phyloP scores from a whole-genome alignment of 805 yeast genomes.

The Millerago galiae region DNA sequence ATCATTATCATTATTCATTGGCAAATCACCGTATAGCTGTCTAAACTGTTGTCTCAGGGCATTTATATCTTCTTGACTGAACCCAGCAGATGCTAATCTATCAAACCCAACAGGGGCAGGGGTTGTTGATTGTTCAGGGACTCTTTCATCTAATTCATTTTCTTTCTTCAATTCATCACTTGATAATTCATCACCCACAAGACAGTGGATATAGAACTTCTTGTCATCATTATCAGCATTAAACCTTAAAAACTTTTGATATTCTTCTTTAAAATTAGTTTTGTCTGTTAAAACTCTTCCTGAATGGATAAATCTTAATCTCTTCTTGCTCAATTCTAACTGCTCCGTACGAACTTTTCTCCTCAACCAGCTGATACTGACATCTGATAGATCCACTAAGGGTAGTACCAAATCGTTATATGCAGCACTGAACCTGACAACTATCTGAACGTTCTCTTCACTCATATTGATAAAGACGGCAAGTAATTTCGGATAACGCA shows the following conservation, averaged over 20 bases:
- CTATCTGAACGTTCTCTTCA: constrained; percentile 1
- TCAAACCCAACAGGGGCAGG: constrained; percentile 85
- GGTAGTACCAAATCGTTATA: constrained; percentile 36
- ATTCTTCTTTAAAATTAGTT: constrained; percentile 48
- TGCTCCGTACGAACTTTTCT: constrained; percentile 32
- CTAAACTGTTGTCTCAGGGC: constrained; percentile 71
- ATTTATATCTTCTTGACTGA: constrained; percentile 68
- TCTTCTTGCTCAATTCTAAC: constrained; percentile 27
- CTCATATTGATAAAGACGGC: too few species aligned
- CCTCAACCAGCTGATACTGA: constrained; percentile 35
- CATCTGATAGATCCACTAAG: constrained; percentile 24
- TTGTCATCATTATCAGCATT: constrained; percentile 13
- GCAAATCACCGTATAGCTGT: constrained; percentile 51
- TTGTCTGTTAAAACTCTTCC: constrained; percentile 59
- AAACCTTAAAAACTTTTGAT: constrained; percentile 27
- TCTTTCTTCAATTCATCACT: constrained; percentile 53
- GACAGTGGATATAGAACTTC: constrained; percentile 70
- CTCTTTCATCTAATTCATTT: constrained; percentile 45
- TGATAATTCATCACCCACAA: constrained; percentile 61
- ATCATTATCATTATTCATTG: constrained; percentile 24
- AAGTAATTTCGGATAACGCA: too few species aligned
- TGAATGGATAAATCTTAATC: constrained; percentile 61
- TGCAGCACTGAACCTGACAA: constrained; percentile 29
- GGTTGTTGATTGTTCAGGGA: constrained; percentile 44
- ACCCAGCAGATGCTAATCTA: constrained; percentile 75